phyloP scores from a whole-genome alignment of 106 monocot species.

The Dendrobium huoshanense region DNA sequence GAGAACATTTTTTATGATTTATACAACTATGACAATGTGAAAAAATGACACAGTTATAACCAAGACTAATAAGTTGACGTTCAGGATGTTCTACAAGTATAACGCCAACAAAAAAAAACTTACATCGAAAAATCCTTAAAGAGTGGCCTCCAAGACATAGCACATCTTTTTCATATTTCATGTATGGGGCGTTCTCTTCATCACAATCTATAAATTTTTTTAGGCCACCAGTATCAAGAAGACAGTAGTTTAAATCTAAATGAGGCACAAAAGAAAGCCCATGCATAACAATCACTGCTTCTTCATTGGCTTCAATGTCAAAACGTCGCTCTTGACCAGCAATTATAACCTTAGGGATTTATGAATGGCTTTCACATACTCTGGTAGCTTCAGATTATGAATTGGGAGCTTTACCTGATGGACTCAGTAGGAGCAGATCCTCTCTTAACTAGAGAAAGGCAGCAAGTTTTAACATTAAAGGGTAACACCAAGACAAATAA shows the following conservation, averaged over 20 bases:
- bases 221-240: too few species aligned
- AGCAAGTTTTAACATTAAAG: too few species aligned
- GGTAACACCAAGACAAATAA: too few species aligned
- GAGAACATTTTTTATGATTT: not conserved
- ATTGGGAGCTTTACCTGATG: too few species aligned
- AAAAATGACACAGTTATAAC: not conserved
- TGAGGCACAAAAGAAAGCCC: not conserved
- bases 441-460: too few species aligned
- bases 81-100: not conserved
- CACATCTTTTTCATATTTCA: conserved; percentile 76
- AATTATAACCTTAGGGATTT: conserved; percentile 49
- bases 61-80: not conserved
- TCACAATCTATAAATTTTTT: conserved; percentile 1
- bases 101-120: conserved; percentile 15
- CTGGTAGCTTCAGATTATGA: conserved; percentile 3
- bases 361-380: conserved; percentile 70
- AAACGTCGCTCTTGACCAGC: conserved; percentile 60
- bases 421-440: too few species aligned
- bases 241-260: not conserved
- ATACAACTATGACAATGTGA: not conserved
- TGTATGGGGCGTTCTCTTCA: conserved; percentile 48
- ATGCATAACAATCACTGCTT: not conserved
- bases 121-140: conserved; percentile 71
- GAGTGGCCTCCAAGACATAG: conserved; percentile 58
- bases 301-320: not conserved